Base-by-base conservation (phyloP, 2,329 filamentous ascomycete species). In the Paraconiothyrium brasiliense region DNA sequence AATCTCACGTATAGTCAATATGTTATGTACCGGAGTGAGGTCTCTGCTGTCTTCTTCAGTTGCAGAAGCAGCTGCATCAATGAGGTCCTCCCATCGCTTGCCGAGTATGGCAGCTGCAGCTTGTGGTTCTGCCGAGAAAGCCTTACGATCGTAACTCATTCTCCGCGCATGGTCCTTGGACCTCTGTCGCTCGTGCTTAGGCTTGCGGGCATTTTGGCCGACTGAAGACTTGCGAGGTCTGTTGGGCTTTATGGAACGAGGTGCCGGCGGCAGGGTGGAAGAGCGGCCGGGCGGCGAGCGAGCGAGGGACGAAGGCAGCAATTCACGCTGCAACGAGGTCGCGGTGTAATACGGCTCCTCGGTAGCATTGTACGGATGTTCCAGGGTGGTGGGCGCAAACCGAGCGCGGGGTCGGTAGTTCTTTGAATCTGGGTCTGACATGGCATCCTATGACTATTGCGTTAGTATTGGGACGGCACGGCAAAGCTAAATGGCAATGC, bases 21-120 rank as follows among this genome's bases (percentile, higher is more conserved):
- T 24, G 44, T 85, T 89, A 8, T 13, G 84, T 86, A 96, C 92
- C 74, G 92, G 92, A 76, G 92, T 96, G 76, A 94, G 87, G 79
- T 97, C 94, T 75, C 86, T 82, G 67, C 94, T 93, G 77, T 97
- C 93, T 74, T 95, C 94, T 81, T 97, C 94, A 3, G 93, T 96
- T 32, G 94, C 93, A 64, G 93, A 97, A 35, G 94, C 93, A 58
- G 92, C 94, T 56, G 94, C 94, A 79, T 97, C 94, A 67, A 98
- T 96, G 63, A 98, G 85, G 78, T 98, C 94, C 79, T 97, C 93
- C 95, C 94, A 98, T 72, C 94, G 87, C 81, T 95, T 97, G 67
- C 92, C 93, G 80, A 92, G 88, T 52, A 86, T 83, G 71, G 85
- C 87, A 20, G 86, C 91, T 62, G 91, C 90, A 22, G 87, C 89